phyloP scores from a whole-genome alignment of 2,329 filamentous ascomycete genomes.

The Cladosporium austrohemisphaericum region DNA sequence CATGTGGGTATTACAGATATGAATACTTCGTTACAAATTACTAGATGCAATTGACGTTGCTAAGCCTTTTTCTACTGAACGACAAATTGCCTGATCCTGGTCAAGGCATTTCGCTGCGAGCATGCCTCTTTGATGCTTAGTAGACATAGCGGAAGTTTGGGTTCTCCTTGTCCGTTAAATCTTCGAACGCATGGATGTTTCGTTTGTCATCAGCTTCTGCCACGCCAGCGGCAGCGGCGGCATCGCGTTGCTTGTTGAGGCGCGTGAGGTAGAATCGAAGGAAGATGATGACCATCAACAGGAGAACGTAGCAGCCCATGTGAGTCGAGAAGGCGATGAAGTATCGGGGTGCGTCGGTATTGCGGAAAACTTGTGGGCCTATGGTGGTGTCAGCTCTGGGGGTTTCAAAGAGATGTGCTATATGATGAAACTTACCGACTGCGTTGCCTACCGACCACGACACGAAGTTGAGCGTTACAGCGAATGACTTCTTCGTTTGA shows the following conservation, averaged over 20 bases:
- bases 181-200: slow-evolving; percentile 31
- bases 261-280: slow-evolving; percentile 39
- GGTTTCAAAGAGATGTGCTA: too few relatives aligned
- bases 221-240: slow-evolving; percentile 25
- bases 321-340: slow-evolving; percentile 67
- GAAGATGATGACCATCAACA: slow-evolving; percentile 41
- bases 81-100: too few relatives aligned
- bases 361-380: slow-evolving; percentile 63
- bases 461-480: slow-evolving; percentile 66
- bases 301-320: slow-evolving; percentile 62
- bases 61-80: too few relatives aligned
- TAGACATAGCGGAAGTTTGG: slow-evolving; percentile 35
- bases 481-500: slow-evolving; percentile 68
- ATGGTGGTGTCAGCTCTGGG: neutral
- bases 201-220: slow-evolving; percentile 27
- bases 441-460: slow-evolving; percentile 67
- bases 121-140: slow-evolving; percentile 1
- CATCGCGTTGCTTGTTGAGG: slow-evolving; percentile 41
- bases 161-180: slow-evolving; percentile 33
- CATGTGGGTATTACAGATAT: too few relatives aligned
- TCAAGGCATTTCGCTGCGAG: neutral
- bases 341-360: slow-evolving; percentile 60
- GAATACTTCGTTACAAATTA: too few relatives aligned
- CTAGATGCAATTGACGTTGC: too few relatives aligned
- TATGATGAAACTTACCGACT: slow-evolving; percentile 46